A percentile compares a stretch with the other conserved stretches of the same genome.
Evolutionary conservation across 2,329 filamentous ascomycete genomes (phyloP).

Genomic region (Scleromitrula shiraiana): DNA sequence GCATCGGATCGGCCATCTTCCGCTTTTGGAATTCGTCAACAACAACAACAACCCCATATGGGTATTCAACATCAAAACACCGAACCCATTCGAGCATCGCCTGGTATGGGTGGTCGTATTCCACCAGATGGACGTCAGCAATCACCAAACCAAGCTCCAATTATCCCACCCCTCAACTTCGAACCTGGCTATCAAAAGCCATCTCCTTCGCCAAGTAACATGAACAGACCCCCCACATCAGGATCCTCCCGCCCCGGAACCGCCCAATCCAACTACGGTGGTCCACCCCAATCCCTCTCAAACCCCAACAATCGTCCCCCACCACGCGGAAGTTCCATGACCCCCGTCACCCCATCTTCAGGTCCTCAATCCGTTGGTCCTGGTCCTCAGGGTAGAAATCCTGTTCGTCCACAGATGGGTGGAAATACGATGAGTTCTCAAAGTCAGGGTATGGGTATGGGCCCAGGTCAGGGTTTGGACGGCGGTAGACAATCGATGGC

Average conservation of each 20-base stretch:
- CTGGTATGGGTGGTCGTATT: constrained; percentile 33
- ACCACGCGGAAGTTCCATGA: constrained; percentile 20
- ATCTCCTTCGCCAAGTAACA: background rate
- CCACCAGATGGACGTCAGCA: constrained; percentile 21
- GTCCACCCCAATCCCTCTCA: background rate
- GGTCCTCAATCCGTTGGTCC: background rate
- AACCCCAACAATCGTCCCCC: constrained; percentile 9
- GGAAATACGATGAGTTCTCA: constrained; percentile 2
- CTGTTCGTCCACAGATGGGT: background rate
- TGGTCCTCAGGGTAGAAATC: background rate
- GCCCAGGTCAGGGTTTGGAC: too few relatives aligned
- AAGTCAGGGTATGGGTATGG: too few relatives aligned
- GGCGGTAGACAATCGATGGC: constrained; percentile 11
- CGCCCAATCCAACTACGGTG: constrained; percentile 1
- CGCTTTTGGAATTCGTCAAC: constrained; percentile 43
- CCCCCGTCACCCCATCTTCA: background rate
- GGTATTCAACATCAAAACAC: constrained; percentile 11
- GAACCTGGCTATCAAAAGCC: constrained; percentile 9
- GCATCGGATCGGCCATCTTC: constrained; percentile 33
- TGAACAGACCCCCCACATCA: constrained; percentile 8
- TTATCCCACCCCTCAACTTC: constrained; percentile 6
- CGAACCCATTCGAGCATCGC: constrained; percentile 33
- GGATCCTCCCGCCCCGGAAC: constrained; percentile 4
- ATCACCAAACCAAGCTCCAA: background rate
- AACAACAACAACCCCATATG: constrained; percentile 9